Conservation (phyloP, 208 protist genomes). For the Wallacemonas sp. region DNA sequence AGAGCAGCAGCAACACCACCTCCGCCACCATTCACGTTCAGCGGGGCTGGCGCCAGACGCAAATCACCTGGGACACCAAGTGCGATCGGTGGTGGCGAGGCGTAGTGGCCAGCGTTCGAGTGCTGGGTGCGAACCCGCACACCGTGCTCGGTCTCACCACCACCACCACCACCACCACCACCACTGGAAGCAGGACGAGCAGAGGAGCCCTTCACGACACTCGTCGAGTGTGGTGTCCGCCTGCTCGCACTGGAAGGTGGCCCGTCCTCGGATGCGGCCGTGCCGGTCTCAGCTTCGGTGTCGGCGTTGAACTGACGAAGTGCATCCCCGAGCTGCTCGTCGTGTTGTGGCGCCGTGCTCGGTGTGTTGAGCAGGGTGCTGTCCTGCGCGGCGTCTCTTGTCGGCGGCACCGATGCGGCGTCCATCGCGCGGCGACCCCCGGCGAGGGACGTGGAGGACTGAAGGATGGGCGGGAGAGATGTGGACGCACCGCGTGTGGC, state of each 20-base stretch:
- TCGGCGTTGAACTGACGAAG: not conserved
- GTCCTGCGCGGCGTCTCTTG: too few species aligned
- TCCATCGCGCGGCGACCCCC: too few species aligned
- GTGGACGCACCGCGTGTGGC: too few species aligned
- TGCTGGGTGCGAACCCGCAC: slow-evolving; percentile 1
- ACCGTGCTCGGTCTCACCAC: not conserved
- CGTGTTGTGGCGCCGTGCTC: too few species aligned
- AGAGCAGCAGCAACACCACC: too few species aligned
- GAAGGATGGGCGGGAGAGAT: slow-evolving; percentile 6
- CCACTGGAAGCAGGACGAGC: not conserved
- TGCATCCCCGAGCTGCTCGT: not conserved
- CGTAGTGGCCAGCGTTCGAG: slow-evolving; percentile 6
- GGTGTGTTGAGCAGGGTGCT: too few species aligned
- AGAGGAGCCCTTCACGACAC: not conserved
- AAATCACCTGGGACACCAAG: slow-evolving; percentile 3
- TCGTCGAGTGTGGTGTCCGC: not conserved
- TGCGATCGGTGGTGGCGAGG: slow-evolving; percentile 4
- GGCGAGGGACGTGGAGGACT: not conserved
- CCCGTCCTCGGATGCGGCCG: too few species aligned
- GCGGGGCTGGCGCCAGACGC: not conserved
- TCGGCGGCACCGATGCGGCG: too few species aligned
- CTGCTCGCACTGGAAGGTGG: too few species aligned
- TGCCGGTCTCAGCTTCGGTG: not conserved
- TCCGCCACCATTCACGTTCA: not conserved
- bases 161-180: too few species aligned